These are phyloP conservation scores for Kockiozyma suomiensis DNA, from an alignment of 805 yeast genomes.

Conservation along the genomic window DNA sequence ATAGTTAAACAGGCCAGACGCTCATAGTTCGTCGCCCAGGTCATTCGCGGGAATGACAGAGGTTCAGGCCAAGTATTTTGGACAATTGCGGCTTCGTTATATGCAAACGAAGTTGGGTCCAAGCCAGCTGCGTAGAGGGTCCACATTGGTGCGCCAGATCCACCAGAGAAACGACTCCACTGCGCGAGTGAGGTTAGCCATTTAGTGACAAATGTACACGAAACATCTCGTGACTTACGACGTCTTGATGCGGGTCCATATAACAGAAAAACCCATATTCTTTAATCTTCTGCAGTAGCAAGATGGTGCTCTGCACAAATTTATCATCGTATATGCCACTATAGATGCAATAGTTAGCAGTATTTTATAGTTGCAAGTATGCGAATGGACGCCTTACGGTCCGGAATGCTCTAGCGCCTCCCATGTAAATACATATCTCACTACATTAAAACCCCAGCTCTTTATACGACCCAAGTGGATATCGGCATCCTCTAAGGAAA, in stretches of 20 bases:
- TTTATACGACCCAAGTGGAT: constrained; percentile 70
- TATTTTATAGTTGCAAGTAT: neutral
- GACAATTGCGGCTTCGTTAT: constrained; percentile 76
- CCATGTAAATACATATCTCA: constrained; percentile 83
- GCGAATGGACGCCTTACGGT: constrained; percentile 47
- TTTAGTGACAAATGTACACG: neutral
- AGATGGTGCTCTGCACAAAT: constrained; percentile 68
- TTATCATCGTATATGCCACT: constrained; percentile 72
- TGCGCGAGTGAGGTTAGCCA: neutral
- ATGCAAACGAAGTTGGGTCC: constrained; percentile 69
- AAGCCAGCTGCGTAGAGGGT: constrained; percentile 86
- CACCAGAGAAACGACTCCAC: constrained; percentile 88
- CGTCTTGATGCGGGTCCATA: constrained; percentile 91
- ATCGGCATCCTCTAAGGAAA: constrained; percentile 71
- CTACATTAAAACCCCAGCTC: constrained; percentile 77
- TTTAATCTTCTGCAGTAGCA: constrained; percentile 59
- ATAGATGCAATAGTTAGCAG: neutral
- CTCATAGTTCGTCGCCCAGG: constrained; percentile 88
- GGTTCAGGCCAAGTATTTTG: constrained; percentile 61
- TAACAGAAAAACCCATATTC: constrained; percentile 71
- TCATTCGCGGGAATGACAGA: constrained; percentile 70
- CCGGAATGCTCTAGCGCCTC: constrained; percentile 90
- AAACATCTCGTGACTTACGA: too few relatives aligned
- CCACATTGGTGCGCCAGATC: constrained; percentile 95
- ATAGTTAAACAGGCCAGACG: constrained; percentile 74